These are phyloP conservation scores for Aspergillus ostianus DNA, from an alignment of 495 filamentous ascomycete species.

Conservation along the genomic window DNA sequence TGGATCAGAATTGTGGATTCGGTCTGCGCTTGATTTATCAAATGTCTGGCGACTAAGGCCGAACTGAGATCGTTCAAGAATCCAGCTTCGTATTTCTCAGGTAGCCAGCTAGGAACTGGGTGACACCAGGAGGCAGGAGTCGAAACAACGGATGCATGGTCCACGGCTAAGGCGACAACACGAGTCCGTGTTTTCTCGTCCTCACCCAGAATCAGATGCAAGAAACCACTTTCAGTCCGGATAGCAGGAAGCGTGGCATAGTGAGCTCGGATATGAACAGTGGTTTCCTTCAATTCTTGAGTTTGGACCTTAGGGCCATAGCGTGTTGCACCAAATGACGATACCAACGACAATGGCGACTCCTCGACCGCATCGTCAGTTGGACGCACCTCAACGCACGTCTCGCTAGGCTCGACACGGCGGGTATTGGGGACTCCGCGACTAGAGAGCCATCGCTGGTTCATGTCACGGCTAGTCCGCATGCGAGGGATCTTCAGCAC, in stretches of 20 bases:
- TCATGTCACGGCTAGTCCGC: neutral
- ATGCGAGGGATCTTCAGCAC: slow-evolving; percentile 7
- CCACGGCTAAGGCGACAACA: neutral
- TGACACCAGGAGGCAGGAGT: neutral
- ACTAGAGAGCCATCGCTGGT: slow-evolving; percentile 6
- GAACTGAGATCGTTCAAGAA: neutral
- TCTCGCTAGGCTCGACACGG: neutral
- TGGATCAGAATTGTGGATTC: neutral
- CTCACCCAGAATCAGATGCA: neutral
- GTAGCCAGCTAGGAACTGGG: neutral
- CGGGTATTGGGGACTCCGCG: neutral
- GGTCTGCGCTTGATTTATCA: neutral
- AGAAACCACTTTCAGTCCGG: neutral
- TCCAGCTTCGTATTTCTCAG: neutral
- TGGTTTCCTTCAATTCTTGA: neutral
- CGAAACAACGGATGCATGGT: neutral
- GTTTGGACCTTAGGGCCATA: neutral
- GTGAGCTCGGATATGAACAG: neutral
- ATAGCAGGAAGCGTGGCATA: neutral
- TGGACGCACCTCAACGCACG: neutral
- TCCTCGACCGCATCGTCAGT: neutral
- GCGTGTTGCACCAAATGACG: neutral
- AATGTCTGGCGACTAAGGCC: neutral
- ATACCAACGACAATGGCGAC: neutral
- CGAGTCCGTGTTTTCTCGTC: neutral